These are phyloP conservation scores for Phycomyces blakesleeanus DNA, from an alignment of 192 early-diverging fungal genomes.

Conservation along the genomic window DNA sequence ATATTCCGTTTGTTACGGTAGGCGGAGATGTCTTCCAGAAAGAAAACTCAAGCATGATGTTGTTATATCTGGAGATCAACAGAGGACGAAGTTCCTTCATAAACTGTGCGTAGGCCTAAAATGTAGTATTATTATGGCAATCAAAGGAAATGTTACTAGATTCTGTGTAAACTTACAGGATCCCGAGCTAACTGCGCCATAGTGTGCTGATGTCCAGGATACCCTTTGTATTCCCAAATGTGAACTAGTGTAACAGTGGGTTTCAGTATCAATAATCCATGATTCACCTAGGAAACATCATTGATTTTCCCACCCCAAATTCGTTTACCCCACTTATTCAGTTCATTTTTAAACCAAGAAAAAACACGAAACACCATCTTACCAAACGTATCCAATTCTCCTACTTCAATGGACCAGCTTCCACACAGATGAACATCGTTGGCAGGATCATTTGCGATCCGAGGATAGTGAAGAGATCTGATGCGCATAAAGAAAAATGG, in stretches of 20 bases:
- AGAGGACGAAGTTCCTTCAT: slow-evolving; percentile 64
- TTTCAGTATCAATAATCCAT: too few relatives aligned
- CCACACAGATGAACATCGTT: slow-evolving; percentile 82
- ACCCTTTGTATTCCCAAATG: slow-evolving; percentile 94
- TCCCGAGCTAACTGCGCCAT: slow-evolving; percentile 58
- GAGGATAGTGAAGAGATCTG: slow-evolving; percentile 73
- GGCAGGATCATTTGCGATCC: slow-evolving; percentile 68
- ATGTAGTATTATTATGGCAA: background rate
- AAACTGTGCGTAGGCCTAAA: slow-evolving; percentile 59
- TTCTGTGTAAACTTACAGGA: slow-evolving; percentile 39
- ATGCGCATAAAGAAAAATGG: background rate
- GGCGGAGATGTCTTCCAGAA: slow-evolving; percentile 86
- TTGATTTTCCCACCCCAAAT: too few relatives aligned
- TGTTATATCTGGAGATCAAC: slow-evolving; percentile 69
- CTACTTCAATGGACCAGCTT: slow-evolving; percentile 85
- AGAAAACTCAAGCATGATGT: slow-evolving; percentile 89
- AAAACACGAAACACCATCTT: too few relatives aligned
- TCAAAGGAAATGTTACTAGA: background rate
- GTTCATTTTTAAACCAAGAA: background rate
- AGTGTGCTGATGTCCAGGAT: slow-evolving; percentile 72
- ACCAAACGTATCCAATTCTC: slow-evolving; percentile 82
- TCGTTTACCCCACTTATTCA: background rate
- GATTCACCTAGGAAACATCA: too few relatives aligned
- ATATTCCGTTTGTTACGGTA: slow-evolving; percentile 73
- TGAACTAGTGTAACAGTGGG: slow-evolving; percentile 53